Percentiles rank a stretch among this genome's conserved stretches.
phyloP scores from a whole-genome alignment of 306 rosid species.

The Corylus heterophylla region DNA sequence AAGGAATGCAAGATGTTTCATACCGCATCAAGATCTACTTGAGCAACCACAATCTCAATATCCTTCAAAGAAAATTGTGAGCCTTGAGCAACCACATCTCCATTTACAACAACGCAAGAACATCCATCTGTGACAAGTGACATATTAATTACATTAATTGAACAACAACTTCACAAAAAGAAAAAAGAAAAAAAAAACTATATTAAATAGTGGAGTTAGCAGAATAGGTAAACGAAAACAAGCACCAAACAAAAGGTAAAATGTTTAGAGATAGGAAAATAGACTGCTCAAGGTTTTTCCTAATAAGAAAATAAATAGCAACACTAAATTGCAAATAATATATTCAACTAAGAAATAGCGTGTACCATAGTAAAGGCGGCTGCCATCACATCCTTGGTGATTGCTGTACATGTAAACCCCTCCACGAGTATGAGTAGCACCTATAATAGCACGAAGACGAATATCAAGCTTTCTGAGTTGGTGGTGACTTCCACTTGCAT shows the following conservation, averaged over 20 bases:
- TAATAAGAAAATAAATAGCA: constrained; percentile 1
- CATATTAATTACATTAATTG: background rate
- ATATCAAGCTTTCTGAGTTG: constrained; percentile 94
- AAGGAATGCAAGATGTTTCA: constrained; percentile 23
- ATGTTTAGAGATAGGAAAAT: constrained; percentile 13
- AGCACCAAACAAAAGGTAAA: constrained; percentile 23
- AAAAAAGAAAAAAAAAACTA: background rate
- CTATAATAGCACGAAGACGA: constrained; percentile 87
- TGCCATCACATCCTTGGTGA: constrained; percentile 95
- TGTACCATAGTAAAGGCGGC: constrained; percentile 93
- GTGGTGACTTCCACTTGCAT: constrained; percentile 99
- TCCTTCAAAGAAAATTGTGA: constrained; percentile 96
- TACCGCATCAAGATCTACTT: constrained; percentile 94
- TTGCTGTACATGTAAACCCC: constrained; percentile 97
- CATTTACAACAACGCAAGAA: constrained; percentile 81
- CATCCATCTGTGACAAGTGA: constrained; percentile 76
- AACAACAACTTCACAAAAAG: background rate
- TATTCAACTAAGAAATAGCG: constrained; percentile 3
- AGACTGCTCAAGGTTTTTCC: constrained; percentile 12
- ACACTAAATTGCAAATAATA: constrained; percentile 8
- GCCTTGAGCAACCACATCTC: constrained; percentile 90
- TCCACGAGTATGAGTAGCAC: constrained; percentile 87
- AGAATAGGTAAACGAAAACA: constrained; percentile 5
- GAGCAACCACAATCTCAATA: constrained; percentile 81
- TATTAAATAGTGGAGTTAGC: constrained; percentile 6